Percentiles rank a stretch among this genome's conserved stretches.
Evolutionary conservation across 768 basidiomycete species (phyloP).

Genomic region (Leucosporidium yakuticum): DNA sequence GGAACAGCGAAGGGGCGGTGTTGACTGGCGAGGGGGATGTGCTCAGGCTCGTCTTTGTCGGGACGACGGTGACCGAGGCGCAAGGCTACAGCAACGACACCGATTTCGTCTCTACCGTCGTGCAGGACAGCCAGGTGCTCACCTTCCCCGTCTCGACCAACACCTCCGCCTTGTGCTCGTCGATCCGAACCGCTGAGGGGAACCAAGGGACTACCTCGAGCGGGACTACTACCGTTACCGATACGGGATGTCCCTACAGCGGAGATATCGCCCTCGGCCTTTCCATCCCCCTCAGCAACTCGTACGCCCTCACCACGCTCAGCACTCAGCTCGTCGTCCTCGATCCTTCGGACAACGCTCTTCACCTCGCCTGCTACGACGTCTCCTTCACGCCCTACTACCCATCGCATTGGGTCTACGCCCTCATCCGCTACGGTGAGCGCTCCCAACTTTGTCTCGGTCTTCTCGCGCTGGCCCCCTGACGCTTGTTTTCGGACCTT

Average conservation of each 20-base stretch:
- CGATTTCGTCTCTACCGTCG: slow-evolving; percentile 25
- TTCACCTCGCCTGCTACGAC: slow-evolving; percentile 76
- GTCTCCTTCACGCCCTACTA: slow-evolving; percentile 64
- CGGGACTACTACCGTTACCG: slow-evolving; percentile 44
- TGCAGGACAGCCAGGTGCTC: slow-evolving; percentile 56
- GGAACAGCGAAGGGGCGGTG: slow-evolving; percentile 11
- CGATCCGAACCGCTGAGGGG: slow-evolving; percentile 51
- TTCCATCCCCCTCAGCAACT: slow-evolving; percentile 54
- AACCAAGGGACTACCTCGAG: slow-evolving; percentile 43
- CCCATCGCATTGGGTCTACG: slow-evolving; percentile 47
- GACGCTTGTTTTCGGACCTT: slow-evolving; percentile 52
- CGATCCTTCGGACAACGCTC: slow-evolving; percentile 62
- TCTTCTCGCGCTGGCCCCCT: slow-evolving; percentile 29
- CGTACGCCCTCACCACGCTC: slow-evolving; percentile 73
- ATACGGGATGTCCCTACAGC: slow-evolving; percentile 62
- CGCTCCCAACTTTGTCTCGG: neutral
- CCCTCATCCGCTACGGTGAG: slow-evolving; percentile 43
- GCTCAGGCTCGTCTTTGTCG: slow-evolving; percentile 20
- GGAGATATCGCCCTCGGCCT: slow-evolving; percentile 79
- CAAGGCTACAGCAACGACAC: slow-evolving; percentile 29
- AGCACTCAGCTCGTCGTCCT: slow-evolving; percentile 78
- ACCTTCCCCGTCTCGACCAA: slow-evolving; percentile 68
- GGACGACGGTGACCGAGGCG: slow-evolving; percentile 9
- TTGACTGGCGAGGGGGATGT: slow-evolving; percentile 24
- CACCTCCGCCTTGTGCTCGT: slow-evolving; percentile 67